phyloP scores from a whole-genome alignment of 2,329 filamentous ascomycete genomes.

The Fusarium decemcellulare region DNA sequence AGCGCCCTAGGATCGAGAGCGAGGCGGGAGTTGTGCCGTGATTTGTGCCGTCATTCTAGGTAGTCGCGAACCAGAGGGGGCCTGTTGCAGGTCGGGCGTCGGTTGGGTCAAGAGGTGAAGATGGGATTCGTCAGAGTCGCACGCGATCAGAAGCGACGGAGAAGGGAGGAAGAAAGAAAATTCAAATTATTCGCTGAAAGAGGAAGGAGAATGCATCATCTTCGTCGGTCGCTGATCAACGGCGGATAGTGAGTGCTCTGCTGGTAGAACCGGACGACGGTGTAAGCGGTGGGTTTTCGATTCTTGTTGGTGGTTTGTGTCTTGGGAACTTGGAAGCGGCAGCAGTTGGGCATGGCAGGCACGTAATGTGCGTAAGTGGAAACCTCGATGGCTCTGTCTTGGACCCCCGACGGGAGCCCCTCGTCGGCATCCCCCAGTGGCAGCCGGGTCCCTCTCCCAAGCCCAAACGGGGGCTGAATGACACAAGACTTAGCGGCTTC shows the following conservation, averaged over 20 bases:
- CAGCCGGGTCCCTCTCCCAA: neutral
- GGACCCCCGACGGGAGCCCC: neutral
- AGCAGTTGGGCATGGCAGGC: slow-evolving; percentile 31
- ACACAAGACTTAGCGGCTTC: slow-evolving; percentile 12
- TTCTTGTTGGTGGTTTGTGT: slow-evolving; percentile 8
- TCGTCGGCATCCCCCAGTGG: slow-evolving; percentile 1
- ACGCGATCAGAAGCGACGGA: slow-evolving; percentile 24
- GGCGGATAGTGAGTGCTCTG: neutral
- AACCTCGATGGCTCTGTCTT: neutral
- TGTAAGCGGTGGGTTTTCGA: slow-evolving; percentile 3
- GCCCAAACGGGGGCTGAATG: slow-evolving; percentile 1
- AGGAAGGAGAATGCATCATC: slow-evolving; percentile 28
- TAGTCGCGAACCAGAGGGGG: slow-evolving; percentile 24
- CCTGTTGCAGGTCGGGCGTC: neutral
- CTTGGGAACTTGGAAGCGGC: slow-evolving; percentile 11
- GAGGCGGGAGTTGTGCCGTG: slow-evolving; percentile 15
- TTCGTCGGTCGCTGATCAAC: slow-evolving; percentile 8
- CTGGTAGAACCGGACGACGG: slow-evolving; percentile 9
- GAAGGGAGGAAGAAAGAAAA: neutral
- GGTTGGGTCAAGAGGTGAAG: slow-evolving; percentile 1
- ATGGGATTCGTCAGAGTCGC: slow-evolving; percentile 21
- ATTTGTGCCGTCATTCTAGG: slow-evolving; percentile 37
- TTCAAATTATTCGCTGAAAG: slow-evolving; percentile 12
- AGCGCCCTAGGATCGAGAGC: slow-evolving; percentile 23
- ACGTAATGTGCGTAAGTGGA: slow-evolving; percentile 28